Conservation (phyloP, 176 grass and related monocot species). For the Avena sativa region DNA sequence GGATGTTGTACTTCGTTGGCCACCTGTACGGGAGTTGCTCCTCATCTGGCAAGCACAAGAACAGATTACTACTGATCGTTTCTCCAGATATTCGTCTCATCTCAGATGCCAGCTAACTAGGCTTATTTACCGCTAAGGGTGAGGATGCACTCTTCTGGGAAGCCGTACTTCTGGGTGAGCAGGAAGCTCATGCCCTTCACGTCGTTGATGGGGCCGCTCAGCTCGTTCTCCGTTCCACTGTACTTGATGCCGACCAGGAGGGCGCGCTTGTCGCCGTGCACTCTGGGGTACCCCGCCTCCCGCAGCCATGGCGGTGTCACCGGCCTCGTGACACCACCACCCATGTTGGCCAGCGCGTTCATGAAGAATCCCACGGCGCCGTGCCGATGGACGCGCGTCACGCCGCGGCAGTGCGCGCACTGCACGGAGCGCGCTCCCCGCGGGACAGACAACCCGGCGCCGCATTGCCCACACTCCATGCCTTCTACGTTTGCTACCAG, state of each 20-base stretch:
- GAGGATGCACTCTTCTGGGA: slow-evolving; percentile 61
- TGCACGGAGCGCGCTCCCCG: slow-evolving; percentile 47
- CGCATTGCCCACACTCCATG: slow-evolving; percentile 42
- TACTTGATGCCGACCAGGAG: slow-evolving; percentile 83
- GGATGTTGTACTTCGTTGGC: too few relatives aligned
- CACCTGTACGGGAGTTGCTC: too few relatives aligned
- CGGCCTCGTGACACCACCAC: not conserved
- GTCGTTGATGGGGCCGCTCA: slow-evolving; percentile 71
- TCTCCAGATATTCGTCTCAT: too few relatives aligned
- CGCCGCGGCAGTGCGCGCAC: slow-evolving; percentile 56
- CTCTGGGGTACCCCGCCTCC: slow-evolving; percentile 43
- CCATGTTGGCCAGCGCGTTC: slow-evolving; percentile 15
- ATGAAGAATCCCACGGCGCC: not conserved
- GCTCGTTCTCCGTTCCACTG: slow-evolving; percentile 30
- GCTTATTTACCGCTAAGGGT: slow-evolving; percentile 53
- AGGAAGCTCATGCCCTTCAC: slow-evolving; percentile 73
- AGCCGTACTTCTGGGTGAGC: slow-evolving; percentile 64
- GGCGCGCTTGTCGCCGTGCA: slow-evolving; percentile 71
- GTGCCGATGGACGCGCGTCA: slow-evolving; percentile 51
- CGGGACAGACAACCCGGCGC: slow-evolving; percentile 32
- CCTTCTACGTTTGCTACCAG: not conserved
- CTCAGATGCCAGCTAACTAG: too few relatives aligned
- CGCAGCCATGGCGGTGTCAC: not conserved
- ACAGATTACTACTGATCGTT: too few relatives aligned
- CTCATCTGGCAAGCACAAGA: too few relatives aligned